Conservation (phyloP, 768 basidiomycete genomes). For the Mycena galericulata region DNA sequence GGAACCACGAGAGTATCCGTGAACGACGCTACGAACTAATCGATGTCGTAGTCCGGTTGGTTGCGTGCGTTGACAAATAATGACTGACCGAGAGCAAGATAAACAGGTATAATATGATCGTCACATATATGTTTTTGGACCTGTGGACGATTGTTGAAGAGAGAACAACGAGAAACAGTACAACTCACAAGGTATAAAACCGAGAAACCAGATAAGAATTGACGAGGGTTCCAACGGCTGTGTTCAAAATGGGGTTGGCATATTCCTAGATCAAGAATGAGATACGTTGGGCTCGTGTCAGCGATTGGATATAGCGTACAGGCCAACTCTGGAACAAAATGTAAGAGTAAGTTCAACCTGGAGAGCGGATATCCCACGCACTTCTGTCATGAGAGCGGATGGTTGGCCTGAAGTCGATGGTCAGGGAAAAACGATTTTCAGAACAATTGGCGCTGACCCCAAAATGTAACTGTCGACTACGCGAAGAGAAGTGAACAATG, state of each 20-base stretch:
- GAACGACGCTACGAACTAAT: neutral
- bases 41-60: neutral
- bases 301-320: neutral
- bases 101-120: neutral
- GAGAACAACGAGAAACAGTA: too few species aligned
- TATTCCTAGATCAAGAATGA: neutral
- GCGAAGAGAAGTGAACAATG: neutral
- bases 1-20: neutral
- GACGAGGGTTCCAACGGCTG: neutral
- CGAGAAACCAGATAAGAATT: conserved; percentile 16
- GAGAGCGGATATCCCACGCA: neutral
- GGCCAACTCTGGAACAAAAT: neutral
- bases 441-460: neutral
- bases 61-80: too few species aligned
- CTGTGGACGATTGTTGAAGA: too few species aligned
- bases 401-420: neutral
- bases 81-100: neutral
- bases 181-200: conserved; percentile 1
- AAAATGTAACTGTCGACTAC: neutral
- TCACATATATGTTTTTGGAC: conserved; percentile 2
- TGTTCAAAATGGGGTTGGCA: neutral
- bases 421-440: neutral
- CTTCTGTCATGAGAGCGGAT: neutral
- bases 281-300: neutral
- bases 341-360: neutral